phyloP scores from a whole-genome alignment of 83 land plant species.

The Larix sibirica region DNA sequence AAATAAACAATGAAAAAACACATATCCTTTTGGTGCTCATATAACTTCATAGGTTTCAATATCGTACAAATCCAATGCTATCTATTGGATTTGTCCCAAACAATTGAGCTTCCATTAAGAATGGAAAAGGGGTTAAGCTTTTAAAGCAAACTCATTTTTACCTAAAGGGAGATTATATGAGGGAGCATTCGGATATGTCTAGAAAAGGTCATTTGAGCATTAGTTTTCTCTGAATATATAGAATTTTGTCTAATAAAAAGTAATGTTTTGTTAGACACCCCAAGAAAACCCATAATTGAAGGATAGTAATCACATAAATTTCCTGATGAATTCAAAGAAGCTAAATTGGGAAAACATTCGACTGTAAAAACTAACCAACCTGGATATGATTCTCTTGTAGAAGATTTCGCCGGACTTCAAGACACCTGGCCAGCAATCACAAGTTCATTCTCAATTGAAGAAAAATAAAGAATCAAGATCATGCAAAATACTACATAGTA shows the following conservation, averaged over 20 bases:
- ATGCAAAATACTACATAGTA: background rate
- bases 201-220: background rate
- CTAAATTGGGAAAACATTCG: background rate
- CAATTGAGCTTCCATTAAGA: too few species aligned
- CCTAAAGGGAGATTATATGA: background rate
- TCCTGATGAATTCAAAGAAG: background rate
- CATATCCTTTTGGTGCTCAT: too few species aligned
- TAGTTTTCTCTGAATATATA: background rate
- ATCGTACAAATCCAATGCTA: too few species aligned
- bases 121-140: too few species aligned
- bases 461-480: background rate
- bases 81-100: too few species aligned
- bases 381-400: conserved; percentile 3
- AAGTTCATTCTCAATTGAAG: background rate
- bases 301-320: background rate
- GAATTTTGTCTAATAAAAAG: background rate
- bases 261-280: too few species aligned
- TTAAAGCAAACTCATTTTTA: too few species aligned
- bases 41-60: too few species aligned
- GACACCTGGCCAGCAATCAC: conserved; percentile 1
- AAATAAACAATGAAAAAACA: too few species aligned
- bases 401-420: background rate
- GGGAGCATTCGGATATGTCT: background rate
- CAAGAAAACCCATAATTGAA: background rate
- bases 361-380: background rate